Conservation (phyloP, 805 yeast species). For the Metschnikowia reukaufii region DNA sequence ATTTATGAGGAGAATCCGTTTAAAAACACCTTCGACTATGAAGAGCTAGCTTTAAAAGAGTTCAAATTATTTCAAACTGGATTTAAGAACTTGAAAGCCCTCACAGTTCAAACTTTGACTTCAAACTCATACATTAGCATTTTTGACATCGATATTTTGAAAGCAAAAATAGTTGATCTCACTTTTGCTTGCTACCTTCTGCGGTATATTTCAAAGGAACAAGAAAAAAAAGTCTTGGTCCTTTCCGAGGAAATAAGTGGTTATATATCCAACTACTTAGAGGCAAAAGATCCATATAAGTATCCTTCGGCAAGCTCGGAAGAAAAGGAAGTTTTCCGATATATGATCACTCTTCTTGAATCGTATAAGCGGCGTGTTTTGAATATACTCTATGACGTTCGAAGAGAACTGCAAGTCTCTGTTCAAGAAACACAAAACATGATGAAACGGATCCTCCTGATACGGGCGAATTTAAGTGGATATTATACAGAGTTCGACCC, state of each 20-base stretch:
- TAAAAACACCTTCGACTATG: neutral
- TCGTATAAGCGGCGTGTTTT: neutral
- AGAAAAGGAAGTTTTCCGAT: neutral
- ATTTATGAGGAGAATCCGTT: too few relatives aligned
- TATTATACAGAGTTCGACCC: neutral
- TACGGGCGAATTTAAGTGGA: neutral
- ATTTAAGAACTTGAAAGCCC: neutral
- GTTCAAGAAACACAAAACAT: neutral
- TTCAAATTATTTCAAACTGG: neutral
- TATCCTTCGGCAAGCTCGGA: neutral
- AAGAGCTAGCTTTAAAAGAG: neutral
- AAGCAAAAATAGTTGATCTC: neutral
- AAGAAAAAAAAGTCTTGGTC: neutral
- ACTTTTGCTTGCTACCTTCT: neutral
- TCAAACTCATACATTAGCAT: neutral
- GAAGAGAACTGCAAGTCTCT: neutral
- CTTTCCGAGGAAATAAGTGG: neutral
- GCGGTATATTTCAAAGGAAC: neutral
- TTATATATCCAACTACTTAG: neutral
- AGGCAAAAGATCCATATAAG: neutral
- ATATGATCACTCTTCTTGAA: neutral
- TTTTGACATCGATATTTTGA: neutral
- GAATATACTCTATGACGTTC: neutral
- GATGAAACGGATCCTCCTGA: neutral
- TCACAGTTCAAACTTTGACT: neutral